Evolutionary conservation across 1,284 basidiomycete genomes (phyloP).

Genomic region (Naganishia cerealis): DNA sequence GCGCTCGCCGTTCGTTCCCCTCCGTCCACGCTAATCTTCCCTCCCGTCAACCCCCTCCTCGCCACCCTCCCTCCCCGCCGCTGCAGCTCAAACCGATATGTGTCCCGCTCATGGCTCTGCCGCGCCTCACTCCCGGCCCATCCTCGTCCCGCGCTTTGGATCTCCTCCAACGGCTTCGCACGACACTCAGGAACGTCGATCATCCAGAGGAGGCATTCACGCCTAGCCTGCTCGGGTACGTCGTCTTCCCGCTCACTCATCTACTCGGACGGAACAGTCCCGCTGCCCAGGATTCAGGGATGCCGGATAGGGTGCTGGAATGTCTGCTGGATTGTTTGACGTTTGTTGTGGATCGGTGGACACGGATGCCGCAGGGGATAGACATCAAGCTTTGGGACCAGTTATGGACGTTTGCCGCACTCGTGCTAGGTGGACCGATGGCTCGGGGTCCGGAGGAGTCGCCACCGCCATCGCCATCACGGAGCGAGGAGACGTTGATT

Average conservation of each 20-base stretch:
- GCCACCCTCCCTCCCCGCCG: background rate
- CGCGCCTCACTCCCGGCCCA: constrained; percentile 4
- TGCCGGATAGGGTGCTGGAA: constrained; percentile 78
- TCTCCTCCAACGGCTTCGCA: constrained; percentile 64
- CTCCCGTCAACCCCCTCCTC: background rate
- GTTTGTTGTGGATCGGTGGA: constrained; percentile 72
- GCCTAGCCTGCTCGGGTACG: constrained; percentile 72
- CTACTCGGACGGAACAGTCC: constrained; percentile 72
- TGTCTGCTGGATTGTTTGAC: constrained; percentile 66
- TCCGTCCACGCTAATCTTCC: no score
- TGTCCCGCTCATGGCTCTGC: constrained; percentile 34
- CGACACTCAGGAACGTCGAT: constrained; percentile 63
- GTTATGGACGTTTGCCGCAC: constrained; percentile 73
- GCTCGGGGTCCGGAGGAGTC: constrained; percentile 73
- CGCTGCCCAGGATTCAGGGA: constrained; percentile 47
- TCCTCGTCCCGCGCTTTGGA: constrained; percentile 40
- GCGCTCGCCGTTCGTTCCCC: no score
- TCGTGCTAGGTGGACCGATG: constrained; percentile 56
- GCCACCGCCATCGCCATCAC: constrained; percentile 54
- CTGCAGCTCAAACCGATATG: constrained; percentile 31
- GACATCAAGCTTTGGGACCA: constrained; percentile 69
- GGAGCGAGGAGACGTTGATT: constrained; percentile 45
- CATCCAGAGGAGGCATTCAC: constrained; percentile 57
- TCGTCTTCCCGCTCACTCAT: constrained; percentile 79
- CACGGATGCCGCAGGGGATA: constrained; percentile 62